Evolutionary conservation across 805 yeast genomes (phyloP).

Genomic region (Torulaspora franciscae): DNA sequence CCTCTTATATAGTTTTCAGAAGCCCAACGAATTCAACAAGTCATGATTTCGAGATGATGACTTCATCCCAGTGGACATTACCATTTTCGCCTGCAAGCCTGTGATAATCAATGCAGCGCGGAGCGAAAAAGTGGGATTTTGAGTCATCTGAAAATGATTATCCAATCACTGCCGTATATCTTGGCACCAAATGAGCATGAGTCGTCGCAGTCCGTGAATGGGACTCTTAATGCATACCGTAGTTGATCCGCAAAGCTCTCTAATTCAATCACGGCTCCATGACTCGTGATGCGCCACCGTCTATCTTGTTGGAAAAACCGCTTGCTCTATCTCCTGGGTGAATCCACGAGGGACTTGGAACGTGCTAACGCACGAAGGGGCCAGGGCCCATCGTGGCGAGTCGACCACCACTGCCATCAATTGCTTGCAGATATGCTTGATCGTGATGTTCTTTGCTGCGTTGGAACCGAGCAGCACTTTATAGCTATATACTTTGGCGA

Average conservation of each 20-base stretch:
- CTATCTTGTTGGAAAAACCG: background rate
- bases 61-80: background rate
- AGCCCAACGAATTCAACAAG: conserved; percentile 1
- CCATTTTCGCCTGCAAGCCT: background rate
- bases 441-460: too few species aligned
- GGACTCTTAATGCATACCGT: too few species aligned
- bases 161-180: background rate
- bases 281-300: background rate
- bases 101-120: background rate
- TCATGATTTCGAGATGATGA: background rate
- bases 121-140: conserved; percentile 1
- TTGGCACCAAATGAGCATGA: background rate
- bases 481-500: too few species aligned
- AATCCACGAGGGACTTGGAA: too few species aligned
- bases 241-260: too few species aligned
- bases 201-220: background rate
- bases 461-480: too few species aligned
- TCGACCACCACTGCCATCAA: too few species aligned
- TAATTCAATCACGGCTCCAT: background rate
- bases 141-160: conserved; percentile 5
- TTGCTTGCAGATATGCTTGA: too few species aligned
- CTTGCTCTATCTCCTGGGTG: too few species aligned
- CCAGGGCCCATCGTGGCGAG: too few species aligned
- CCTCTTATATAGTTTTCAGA: background rate
- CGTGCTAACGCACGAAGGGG: too few species aligned